Evolutionary conservation across 345 rosid genomes (phyloP), one percentile per base, ranked within the genome.

Genomic region (Boechera retrofracta): DNA sequence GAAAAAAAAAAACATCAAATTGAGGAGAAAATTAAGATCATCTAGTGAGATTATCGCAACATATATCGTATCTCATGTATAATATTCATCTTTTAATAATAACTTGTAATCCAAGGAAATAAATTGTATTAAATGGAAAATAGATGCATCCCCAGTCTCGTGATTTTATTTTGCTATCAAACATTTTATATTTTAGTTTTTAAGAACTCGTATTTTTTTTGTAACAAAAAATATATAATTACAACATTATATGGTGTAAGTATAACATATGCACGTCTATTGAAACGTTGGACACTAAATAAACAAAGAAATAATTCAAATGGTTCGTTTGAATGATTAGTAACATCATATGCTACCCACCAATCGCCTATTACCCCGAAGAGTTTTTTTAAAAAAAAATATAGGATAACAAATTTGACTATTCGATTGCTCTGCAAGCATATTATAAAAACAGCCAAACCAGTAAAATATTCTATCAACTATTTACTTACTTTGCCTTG

Each of bases 271-370:
- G 39, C 33, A 35, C 57, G 21, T 62, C 18, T 53, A 61, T 31
- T 39, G 21, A 68, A 75, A 75, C 67, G 60, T 67, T 59, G 62
- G 41, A 59, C 13, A 29, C 7, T 57, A 8, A 32, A 52, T n/a
- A 24, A 76, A 39, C 4, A 38, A 68, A 51, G 3, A 69, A 16
- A 69, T 15, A 49, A 32, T 10, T 36, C 31, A 64, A 38, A 57
- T 21, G 45, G 58, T 48, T 61, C 16, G 42, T 38, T 16, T 38
- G 62, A 58, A 58, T 71, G 73, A 78, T 65, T 78, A 67, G 53
- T 61, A 58, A 60, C 73, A 77, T 72, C 68, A 78, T 78, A 51
- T 78, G 77, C 64, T 58, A 59, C 69, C 64, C 77, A 78, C 81
- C 69, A 58, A 49, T 78, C 31, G 21, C 62, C 54, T 54, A 77